A percentile compares a stretch with the other conserved stretches of the same genome.
These are phyloP conservation scores for Acanthamoeba sp. DNA, from an alignment of 208 protist species.

Conservation along the genomic window DNA sequence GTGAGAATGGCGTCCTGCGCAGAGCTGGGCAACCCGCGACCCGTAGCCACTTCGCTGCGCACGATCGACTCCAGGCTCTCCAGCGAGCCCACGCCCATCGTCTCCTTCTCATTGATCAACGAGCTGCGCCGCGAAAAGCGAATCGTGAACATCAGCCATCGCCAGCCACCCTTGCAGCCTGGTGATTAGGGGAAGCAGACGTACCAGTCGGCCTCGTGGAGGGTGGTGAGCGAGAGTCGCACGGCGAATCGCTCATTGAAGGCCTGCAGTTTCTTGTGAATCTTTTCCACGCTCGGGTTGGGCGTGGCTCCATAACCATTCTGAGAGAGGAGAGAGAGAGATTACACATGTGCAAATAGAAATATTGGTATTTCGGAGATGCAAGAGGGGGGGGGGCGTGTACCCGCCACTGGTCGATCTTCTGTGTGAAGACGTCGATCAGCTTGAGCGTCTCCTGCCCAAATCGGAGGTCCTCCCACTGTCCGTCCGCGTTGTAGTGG, in stretches of 20 bases:
- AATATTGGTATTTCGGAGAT: not conserved
- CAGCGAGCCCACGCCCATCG: slow-evolving; percentile 25
- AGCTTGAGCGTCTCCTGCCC: slow-evolving; percentile 63
- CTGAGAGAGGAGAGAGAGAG: not conserved
- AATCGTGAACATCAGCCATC: not conserved
- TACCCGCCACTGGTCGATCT: slow-evolving; percentile 53
- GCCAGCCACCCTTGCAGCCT: not conserved
- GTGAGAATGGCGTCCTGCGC: slow-evolving; percentile 63
- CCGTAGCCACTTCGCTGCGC: not conserved
- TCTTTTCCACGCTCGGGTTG: slow-evolving; percentile 38
- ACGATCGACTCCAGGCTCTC: slow-evolving; percentile 40
- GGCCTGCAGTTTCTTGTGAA: slow-evolving; percentile 39
- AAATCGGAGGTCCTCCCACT: slow-evolving; percentile 72
- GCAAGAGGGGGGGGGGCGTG: not conserved
- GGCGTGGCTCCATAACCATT: not conserved
- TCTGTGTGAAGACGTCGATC: slow-evolving; percentile 23
- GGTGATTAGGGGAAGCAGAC: not conserved
- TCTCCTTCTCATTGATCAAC: slow-evolving; percentile 56
- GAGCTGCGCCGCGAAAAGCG: not conserved
- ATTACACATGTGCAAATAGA: not conserved
- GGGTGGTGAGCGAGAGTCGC: slow-evolving; percentile 62
- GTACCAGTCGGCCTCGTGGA: slow-evolving; percentile 66
- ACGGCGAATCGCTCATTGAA: slow-evolving; percentile 59
- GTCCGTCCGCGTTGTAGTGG: slow-evolving; percentile 64
- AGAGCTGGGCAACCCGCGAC: not conserved